Conservation (phyloP, 306 rosid species). For the Cucumis melo region DNA sequence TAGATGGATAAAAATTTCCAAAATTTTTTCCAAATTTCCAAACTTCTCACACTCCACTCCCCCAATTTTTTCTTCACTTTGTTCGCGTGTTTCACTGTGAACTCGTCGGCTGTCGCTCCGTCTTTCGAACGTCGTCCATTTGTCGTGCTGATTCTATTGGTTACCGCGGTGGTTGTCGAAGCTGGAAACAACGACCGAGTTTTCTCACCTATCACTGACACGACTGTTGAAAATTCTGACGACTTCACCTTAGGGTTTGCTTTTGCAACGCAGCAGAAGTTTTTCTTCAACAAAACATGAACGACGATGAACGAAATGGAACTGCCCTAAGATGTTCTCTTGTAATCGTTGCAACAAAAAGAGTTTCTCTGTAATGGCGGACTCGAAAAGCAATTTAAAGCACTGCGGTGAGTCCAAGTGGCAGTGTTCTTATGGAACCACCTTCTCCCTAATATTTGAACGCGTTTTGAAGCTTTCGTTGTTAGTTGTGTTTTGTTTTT, state of each 20-base stretch:
- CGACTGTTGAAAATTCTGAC: constrained; percentile 27
- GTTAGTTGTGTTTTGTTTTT: too few species aligned
- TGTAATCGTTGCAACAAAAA: constrained; percentile 62
- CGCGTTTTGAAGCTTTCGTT: too few species aligned
- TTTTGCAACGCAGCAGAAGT: constrained; percentile 14
- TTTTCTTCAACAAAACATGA: constrained; percentile 12
- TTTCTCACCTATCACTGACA: constrained; percentile 33
- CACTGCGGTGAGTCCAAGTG: constrained; percentile 56
- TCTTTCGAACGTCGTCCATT: too few species aligned
- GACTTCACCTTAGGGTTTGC: constrained; percentile 42
- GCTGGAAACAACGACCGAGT: constrained; percentile 26
- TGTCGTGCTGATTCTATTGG: constrained; percentile 13
- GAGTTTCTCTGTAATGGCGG: constrained; percentile 65
- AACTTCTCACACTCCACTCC: too few species aligned
- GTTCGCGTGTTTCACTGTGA: too few species aligned
- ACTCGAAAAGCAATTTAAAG: constrained; percentile 59
- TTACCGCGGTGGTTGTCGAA: background rate
- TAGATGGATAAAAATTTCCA: too few species aligned
- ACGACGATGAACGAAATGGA: too few species aligned
- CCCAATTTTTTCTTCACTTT: too few species aligned
- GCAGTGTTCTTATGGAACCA: constrained; percentile 76
- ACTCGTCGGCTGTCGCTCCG: too few species aligned
- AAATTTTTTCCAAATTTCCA: too few species aligned
- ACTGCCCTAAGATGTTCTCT: constrained; percentile 72
- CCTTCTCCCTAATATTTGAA: too few species aligned